Evolutionary conservation across 1,284 basidiomycete genomes (phyloP), one percentile per base, ranked within the genome.

Genomic region (Coriolopsis trogii): DNA sequence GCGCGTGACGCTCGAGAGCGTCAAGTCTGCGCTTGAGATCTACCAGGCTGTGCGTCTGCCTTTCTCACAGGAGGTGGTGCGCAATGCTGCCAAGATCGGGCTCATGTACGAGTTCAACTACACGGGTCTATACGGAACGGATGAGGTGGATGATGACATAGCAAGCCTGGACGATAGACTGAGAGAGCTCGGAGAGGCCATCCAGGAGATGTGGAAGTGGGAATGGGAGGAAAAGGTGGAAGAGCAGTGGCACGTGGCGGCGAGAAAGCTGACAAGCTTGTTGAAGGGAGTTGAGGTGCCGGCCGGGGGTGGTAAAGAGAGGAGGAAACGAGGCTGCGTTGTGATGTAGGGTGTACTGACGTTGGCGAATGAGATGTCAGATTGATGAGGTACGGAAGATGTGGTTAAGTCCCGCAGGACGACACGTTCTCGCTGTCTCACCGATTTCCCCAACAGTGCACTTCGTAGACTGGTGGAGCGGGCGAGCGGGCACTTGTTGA

Each of bases 81-180:
- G 42, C 31, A 46, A 56, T 28, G 56, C 62, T 10, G 46, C 43
- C 7, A 44, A 46, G 13, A 42, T 46, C 1, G 62, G 60, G 13
- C 58, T 49, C 29, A 52, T 60, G 54, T 62, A 62, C 53, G 61
- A 62, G 51, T 57, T 62, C 28, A 52, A 52, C 39, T 52, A 21
- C n/a, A 58, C 60, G 1, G 60, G 56, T 6, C 25, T 53, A 13
- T 63, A 62, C 44, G 59, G 56, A 12, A 39, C 46, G 15, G 46
- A 50, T 26, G 46, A 47, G 16, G 39, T n/a, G n/a, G n/a, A n/a
- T n/a, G n/a, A n/a, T n/a, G n/a, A n/a, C n/a, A n/a, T n/a, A n/a
- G n/a, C n/a, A n/a, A n/a, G n/a, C n/a, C n/a, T n/a, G n/a, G 20
- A 34, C 46, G 41, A 49, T 39, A 30, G 23, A 10, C 46, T 63